phyloP scores from a whole-genome alignment of 352 stramenopile species.

The Phytophthora melonis region DNA sequence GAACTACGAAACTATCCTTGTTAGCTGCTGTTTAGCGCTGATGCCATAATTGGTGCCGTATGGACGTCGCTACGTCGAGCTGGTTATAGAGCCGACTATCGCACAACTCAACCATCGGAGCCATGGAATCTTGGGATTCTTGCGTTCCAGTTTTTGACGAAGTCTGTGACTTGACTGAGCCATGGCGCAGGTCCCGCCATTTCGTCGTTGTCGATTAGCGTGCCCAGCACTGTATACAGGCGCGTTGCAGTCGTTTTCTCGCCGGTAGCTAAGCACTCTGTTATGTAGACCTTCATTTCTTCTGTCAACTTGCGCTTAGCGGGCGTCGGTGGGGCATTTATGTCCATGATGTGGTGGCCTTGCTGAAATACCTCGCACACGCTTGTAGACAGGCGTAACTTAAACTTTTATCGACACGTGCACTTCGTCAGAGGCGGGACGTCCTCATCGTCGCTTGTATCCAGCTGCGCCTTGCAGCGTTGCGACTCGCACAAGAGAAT shows the following conservation, averaged over 20 bases:
- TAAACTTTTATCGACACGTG: not conserved
- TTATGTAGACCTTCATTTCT: constrained; percentile 11
- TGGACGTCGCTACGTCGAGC: not conserved
- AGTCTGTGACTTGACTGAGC: constrained; percentile 3
- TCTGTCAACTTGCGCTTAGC: constrained; percentile 1
- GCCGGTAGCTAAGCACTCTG: not conserved
- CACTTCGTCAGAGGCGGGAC: not conserved
- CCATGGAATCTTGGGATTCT: constrained; percentile 11
- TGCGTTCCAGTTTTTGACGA: constrained; percentile 17
- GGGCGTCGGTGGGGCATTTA: not conserved
- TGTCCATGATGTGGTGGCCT: not conserved
- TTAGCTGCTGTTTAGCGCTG: too few species aligned
- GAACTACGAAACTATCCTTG: too few species aligned
- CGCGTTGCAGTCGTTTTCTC: not conserved
- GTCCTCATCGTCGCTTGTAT: not conserved
- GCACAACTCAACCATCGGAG: constrained; percentile 10
- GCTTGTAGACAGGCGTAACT: not conserved
- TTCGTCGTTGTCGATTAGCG: not conserved
- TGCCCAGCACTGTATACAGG: not conserved
- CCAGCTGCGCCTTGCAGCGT: not conserved
- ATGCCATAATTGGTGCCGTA: too few species aligned
- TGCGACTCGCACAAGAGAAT: not conserved
- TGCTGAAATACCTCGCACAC: not conserved
- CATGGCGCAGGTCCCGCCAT: not conserved
- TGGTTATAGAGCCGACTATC: not conserved